Conservation (phyloP, 2,329 filamentous ascomycete genomes). For the Hyphodiscus sp. region DNA sequence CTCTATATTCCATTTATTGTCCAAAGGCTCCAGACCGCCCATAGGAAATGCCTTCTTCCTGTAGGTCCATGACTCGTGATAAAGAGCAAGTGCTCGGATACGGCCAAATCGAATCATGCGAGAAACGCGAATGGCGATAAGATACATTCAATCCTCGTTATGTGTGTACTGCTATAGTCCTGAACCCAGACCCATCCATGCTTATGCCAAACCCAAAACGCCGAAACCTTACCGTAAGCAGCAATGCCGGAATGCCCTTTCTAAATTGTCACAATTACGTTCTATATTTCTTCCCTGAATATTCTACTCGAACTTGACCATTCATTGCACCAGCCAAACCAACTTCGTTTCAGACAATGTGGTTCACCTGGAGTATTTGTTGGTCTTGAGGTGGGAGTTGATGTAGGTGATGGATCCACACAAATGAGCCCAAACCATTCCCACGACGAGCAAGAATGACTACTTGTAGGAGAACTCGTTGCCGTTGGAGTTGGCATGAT, state of each 20-base stretch:
- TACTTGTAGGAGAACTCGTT: constrained; percentile 17
- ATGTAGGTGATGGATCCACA: constrained; percentile 22
- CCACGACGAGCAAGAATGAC: constrained; percentile 20
- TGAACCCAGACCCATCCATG: constrained; percentile 3
- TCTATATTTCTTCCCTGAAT: constrained; percentile 25
- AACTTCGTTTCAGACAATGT: constrained; percentile 22
- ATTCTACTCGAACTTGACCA: constrained; percentile 13
- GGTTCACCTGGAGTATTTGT: constrained; percentile 11
- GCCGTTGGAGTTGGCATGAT: constrained; percentile 14
- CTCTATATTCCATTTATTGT: too few relatives aligned
- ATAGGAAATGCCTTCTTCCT: too few relatives aligned
- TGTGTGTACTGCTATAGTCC: constrained; percentile 3
- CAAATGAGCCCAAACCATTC: constrained; percentile 28
- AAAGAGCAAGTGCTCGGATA: too few relatives aligned
- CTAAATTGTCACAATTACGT: constrained; percentile 13
- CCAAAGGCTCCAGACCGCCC: too few relatives aligned
- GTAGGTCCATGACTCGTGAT: too few relatives aligned
- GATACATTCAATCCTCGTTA: not conserved
- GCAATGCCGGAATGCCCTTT: not conserved
- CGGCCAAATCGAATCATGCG: not conserved
- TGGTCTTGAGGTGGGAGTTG: constrained; percentile 8
- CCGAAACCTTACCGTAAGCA: constrained; percentile 6
- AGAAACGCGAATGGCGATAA: not conserved
- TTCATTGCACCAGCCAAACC: constrained; percentile 24
- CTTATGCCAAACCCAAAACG: constrained; percentile 1